Evolutionary conservation across 106 monocot genomes (phyloP).

Genomic region (Chionographis japonica): DNA sequence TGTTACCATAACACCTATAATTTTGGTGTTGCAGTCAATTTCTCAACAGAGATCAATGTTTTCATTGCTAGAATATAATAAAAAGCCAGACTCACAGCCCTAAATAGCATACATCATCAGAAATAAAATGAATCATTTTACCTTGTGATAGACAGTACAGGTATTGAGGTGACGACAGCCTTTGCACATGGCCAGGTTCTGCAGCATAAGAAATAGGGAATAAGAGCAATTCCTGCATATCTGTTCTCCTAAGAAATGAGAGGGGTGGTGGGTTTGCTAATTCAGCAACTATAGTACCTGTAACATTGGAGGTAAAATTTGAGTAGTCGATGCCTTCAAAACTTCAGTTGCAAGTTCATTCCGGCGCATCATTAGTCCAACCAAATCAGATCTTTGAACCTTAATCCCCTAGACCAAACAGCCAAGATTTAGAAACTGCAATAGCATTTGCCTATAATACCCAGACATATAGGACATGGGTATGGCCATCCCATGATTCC

Average conservation of each 20-base stretch:
- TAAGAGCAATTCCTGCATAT: neutral
- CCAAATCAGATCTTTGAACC: slow-evolving; percentile 80
- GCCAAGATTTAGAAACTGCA: slow-evolving; percentile 1
- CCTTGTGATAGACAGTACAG: slow-evolving; percentile 91
- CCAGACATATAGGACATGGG: too few species aligned
- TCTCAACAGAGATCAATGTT: neutral
- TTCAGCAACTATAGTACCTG: slow-evolving; percentile 30
- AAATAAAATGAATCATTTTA: slow-evolving; percentile 16
- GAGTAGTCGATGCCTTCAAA: slow-evolving; percentile 59
- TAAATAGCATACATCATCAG: neutral
- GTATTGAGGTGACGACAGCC: slow-evolving; percentile 78
- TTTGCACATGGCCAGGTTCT: slow-evolving; percentile 69
- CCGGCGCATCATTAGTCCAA: slow-evolving; percentile 93
- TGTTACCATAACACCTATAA: too few species aligned
- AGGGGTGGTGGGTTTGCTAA: neutral
- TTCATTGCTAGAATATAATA: too few species aligned
- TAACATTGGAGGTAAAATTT: slow-evolving; percentile 81
- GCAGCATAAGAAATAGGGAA: slow-evolving; percentile 10
- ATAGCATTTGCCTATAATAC: neutral
- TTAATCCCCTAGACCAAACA: slow-evolving; percentile 61
- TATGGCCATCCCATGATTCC: too few species aligned
- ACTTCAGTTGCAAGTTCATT: slow-evolving; percentile 93
- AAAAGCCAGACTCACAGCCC: neutral
- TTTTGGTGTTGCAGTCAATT: neutral
- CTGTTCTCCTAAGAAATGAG: neutral